phyloP scores from a whole-genome alignment of 2,329 filamentous ascomycete genomes.

The Camillea tinctor region DNA sequence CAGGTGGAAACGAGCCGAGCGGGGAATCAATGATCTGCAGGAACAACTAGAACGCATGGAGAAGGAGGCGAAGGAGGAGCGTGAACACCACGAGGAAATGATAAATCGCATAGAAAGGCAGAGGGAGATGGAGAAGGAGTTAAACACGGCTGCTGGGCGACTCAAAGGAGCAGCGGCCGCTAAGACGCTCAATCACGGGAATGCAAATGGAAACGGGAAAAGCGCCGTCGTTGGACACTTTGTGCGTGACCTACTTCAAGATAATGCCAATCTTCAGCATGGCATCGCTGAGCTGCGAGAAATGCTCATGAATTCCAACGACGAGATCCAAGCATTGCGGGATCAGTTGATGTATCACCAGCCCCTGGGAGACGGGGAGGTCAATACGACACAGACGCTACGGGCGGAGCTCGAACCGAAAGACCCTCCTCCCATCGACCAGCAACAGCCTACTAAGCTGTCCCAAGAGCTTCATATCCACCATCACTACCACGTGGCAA shows the following conservation, averaged over 20 bases:
- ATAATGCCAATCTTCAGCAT: slow-evolving; percentile 91
- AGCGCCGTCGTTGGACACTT: slow-evolving; percentile 87
- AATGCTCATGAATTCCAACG: slow-evolving; percentile 86
- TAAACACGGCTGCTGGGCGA: slow-evolving; percentile 75
- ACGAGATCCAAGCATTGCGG: slow-evolving; percentile 84
- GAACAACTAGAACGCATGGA: slow-evolving; percentile 89
- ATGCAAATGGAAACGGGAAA: slow-evolving; percentile 45
- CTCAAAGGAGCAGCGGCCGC: slow-evolving; percentile 78
- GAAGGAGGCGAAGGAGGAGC: slow-evolving; percentile 75
- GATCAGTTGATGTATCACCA: slow-evolving; percentile 81
- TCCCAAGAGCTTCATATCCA: slow-evolving; percentile 87
- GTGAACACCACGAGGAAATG: slow-evolving; percentile 77
- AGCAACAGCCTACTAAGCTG: slow-evolving; percentile 36
- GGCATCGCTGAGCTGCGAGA: slow-evolving; percentile 89
- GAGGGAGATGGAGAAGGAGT: slow-evolving; percentile 76
- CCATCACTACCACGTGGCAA: slow-evolving; percentile 81
- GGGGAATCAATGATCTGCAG: slow-evolving; percentile 73
- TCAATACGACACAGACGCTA: slow-evolving; percentile 52
- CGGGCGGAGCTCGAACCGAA: slow-evolving; percentile 67
- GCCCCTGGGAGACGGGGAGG: slow-evolving; percentile 51
- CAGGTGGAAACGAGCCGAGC: slow-evolving; percentile 83
- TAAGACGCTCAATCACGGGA: slow-evolving; percentile 60
- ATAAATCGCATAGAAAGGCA: slow-evolving; percentile 81
- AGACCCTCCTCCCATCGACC: slow-evolving; percentile 33
- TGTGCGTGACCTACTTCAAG: slow-evolving; percentile 90